A percentile compares a stretch with the other conserved stretches of the same genome.
These are phyloP conservation scores for Atkinsonella texensis DNA, from an alignment of 2,329 filamentous ascomycete species.

Conservation along the genomic window DNA sequence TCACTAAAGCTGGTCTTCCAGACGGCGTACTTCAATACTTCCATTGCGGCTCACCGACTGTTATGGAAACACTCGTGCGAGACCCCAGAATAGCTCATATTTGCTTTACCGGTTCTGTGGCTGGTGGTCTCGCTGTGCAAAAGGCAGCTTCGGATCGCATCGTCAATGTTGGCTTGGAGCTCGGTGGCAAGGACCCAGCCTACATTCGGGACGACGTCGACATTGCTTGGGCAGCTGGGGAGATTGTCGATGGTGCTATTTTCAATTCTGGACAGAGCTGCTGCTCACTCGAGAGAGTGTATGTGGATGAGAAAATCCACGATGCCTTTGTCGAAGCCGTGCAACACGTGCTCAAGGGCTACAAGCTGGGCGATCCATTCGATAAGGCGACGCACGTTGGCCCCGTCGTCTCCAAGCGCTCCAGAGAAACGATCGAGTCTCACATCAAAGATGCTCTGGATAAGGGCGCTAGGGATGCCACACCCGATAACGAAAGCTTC, in stretches of 20 bases:
- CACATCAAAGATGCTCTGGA: constrained; percentile 74
- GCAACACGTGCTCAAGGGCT: constrained; percentile 67
- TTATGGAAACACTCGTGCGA: constrained; percentile 68
- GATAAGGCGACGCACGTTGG: constrained; percentile 71
- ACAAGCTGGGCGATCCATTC: constrained; percentile 80
- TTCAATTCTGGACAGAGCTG: constrained; percentile 99
- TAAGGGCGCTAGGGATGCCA: constrained; percentile 74
- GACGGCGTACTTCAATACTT: constrained; percentile 81
- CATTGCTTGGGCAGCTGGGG: constrained; percentile 78
- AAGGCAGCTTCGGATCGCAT: constrained; percentile 73
- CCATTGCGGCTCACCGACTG: constrained; percentile 68
- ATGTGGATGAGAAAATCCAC: constrained; percentile 76
- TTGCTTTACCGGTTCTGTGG: constrained; percentile 90
- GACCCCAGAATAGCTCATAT: constrained; percentile 67
- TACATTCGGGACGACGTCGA: constrained; percentile 83
- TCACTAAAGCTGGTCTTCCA: constrained; percentile 70
- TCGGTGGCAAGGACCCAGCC: constrained; percentile 90
- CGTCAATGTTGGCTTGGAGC: constrained; percentile 76
- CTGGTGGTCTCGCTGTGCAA: constrained; percentile 76
- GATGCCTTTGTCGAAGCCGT: constrained; percentile 70
- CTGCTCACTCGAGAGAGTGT: constrained; percentile 84
- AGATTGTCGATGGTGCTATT: constrained; percentile 90
- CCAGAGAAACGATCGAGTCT: constrained; percentile 61
- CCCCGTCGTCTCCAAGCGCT: constrained; percentile 73
- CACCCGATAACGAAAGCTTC: constrained; percentile 72